Evolutionary conservation across 345 rosid species (phyloP), one percentile per base, ranked within the genome.

Genomic region (Carallia brachiata): DNA sequence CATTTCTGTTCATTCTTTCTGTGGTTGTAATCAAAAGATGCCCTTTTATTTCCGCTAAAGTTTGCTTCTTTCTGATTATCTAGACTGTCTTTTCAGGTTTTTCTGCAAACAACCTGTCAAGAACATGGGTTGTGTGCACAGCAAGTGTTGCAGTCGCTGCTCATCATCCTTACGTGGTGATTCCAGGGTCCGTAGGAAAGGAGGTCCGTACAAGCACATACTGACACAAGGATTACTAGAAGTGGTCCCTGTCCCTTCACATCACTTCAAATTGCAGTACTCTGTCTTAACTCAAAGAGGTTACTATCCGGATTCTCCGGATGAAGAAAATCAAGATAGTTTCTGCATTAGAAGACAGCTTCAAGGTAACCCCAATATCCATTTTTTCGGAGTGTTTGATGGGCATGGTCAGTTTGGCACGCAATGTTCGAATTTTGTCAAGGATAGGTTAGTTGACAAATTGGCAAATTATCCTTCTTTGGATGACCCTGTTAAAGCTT

Each of bases 341-440:
- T 90, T 80, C 85, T 87, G 88, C 82, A 78, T 91, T 81, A 84
- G 75, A 75, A 87, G 88, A 34, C 82, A 83, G 66, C 75, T 94
- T 68, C 92, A 83, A 81, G 97, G 96, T 72, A 87, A 94, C 82
- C 96, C 97, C 16, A 79, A 87, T 79, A 76, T 88, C 71, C 97
- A 94, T 84, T 87, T 94, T 85, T 94, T 91, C 73, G 97, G 97
- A 70, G 97, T 94, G 15, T 91, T 87, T 72, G 98, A 94, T 68
- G 98, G 98, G 47, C 98, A 94, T 63, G 97, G 97, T 52, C 88
- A 73, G 30, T 81, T 76, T 56, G 98, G 98, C 50, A 68, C 97
- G 17, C 84, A 88, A 44, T 92, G 97, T 70, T 89, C 98, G 0
- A 89, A 73, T 70, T 95, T 95, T 70, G 96, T 88, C 1, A 85